These are phyloP conservation scores for Rhodocollybia butyracea DNA, from an alignment of 768 basidiomycete species.

Conservation along the genomic window DNA sequence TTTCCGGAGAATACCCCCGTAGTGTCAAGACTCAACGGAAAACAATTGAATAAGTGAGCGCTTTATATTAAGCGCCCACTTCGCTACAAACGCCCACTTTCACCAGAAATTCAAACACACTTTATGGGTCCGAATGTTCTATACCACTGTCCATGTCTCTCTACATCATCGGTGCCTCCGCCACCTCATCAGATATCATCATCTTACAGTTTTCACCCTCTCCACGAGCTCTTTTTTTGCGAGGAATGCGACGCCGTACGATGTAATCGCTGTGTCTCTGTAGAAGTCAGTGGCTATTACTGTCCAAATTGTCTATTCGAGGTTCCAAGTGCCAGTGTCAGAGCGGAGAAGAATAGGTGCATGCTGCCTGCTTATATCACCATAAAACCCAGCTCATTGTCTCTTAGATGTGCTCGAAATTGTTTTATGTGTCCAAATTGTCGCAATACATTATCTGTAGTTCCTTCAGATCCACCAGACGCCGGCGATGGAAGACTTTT, in stretches of 20 bases:
- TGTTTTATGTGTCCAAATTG: constrained; percentile 97
- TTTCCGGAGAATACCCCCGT: too few species aligned
- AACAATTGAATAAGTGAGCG: not conserved
- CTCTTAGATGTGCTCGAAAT: constrained; percentile 87
- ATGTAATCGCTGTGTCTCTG: constrained; percentile 87
- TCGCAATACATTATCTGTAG: constrained; percentile 83
- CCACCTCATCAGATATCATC: constrained; percentile 78
- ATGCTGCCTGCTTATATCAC: constrained; percentile 5
- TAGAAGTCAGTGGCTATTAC: constrained; percentile 96
- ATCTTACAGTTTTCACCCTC: constrained; percentile 75
- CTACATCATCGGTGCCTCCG: constrained; percentile 56
- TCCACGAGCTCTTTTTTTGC: constrained; percentile 91
- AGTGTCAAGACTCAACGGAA: too few species aligned
- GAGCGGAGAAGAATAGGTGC: constrained; percentile 95
- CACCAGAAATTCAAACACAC: not conserved
- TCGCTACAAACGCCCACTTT: not conserved
- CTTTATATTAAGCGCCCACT: not conserved
- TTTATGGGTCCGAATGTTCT: constrained; percentile 41
- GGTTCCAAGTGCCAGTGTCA: constrained; percentile 96
- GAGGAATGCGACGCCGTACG: constrained; percentile 97
- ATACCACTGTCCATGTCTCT: constrained; percentile 78
- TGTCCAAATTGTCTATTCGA: constrained; percentile 99
- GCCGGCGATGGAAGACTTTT: constrained; percentile 51
- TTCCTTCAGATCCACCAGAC: constrained; percentile 84
- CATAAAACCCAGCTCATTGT: not conserved